These are phyloP conservation scores for Puccinia novopanici DNA, from an alignment of 1,284 basidiomycete species.

Conservation along the genomic window DNA sequence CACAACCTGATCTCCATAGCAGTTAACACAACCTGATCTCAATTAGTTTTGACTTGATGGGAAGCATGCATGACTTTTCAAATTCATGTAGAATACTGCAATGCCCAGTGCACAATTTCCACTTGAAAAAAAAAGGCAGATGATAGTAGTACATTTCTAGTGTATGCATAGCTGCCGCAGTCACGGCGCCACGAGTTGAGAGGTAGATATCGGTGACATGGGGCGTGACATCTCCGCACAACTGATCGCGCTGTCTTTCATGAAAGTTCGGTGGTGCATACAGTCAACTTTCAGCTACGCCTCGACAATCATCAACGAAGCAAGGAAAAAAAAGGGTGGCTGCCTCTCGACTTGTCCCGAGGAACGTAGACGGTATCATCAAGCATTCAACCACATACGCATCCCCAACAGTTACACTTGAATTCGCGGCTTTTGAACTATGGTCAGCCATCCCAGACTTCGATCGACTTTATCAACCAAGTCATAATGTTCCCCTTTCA, in stretches of 20 bases:
- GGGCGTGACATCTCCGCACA: not conserved
- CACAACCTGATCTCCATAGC: too few relatives aligned
- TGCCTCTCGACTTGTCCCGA: not conserved
- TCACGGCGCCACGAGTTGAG: too few relatives aligned
- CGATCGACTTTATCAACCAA: constrained; percentile 6
- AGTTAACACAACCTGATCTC: too few relatives aligned
- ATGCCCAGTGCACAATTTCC: too few relatives aligned
- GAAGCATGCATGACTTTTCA: too few relatives aligned
- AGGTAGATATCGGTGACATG: constrained; percentile 1
- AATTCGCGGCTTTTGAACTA: not conserved
- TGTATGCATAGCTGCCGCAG: too few relatives aligned
- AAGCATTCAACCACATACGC: not conserved
- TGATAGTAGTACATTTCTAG: too few relatives aligned
- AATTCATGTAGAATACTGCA: too few relatives aligned
- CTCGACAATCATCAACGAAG: not conserved
- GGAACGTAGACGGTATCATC: not conserved
- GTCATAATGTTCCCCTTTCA: constrained; percentile 13
- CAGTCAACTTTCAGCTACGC: not conserved
- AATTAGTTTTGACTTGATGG: too few relatives aligned
- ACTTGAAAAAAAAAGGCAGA: too few relatives aligned
- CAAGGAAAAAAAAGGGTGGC: not conserved
- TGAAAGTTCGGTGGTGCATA: not conserved
- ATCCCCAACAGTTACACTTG: not conserved
- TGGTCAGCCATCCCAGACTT: constrained; percentile 25
- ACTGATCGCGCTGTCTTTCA: not conserved